Conservation (phyloP, 352 stramenopile genomes). For the Pythium monospermum region DNA sequence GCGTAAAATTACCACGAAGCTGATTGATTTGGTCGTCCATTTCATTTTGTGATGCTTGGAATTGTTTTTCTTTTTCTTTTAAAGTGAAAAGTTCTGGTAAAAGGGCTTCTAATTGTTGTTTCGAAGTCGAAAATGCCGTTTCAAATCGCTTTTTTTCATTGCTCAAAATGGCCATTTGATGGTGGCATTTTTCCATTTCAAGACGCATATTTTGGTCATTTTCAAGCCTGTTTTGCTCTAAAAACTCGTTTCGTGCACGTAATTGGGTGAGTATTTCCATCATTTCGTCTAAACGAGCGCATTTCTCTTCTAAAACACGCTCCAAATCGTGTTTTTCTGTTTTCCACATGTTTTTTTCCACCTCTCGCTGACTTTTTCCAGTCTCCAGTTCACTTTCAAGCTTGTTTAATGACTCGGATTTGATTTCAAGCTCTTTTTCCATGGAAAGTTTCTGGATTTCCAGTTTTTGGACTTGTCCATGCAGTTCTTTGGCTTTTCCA, state of each 20-base stretch:
- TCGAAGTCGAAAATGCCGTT: conserved; percentile 17
- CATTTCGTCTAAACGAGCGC: conserved; percentile 50
- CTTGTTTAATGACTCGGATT: conserved; percentile 12
- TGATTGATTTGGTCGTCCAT: conserved; percentile 26
- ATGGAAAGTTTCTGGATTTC: conserved; percentile 6
- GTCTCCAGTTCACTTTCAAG: conserved; percentile 26
- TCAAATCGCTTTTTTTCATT: conserved; percentile 42
- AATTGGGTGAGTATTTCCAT: conserved; percentile 58
- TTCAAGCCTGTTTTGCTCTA: conserved; percentile 39
- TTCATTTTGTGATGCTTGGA: conserved; percentile 24
- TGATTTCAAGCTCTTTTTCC: conserved; percentile 18
- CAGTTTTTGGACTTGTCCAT: conserved; percentile 25
- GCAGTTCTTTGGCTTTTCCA: conserved; percentile 22
- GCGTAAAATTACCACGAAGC: conserved; percentile 19
- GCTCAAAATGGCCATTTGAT: conserved; percentile 25
- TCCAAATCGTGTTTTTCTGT: conserved; percentile 29
- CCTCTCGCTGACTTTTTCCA: conserved; percentile 14
- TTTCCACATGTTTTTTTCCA: conserved; percentile 28
- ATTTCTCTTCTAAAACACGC: conserved; percentile 42
- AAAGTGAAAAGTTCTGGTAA: conserved; percentile 24
- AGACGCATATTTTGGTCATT: conserved; percentile 31
- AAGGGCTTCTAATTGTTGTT: conserved; percentile 28
- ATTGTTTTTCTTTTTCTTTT: conserved; percentile 31
- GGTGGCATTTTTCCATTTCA: conserved; percentile 39
- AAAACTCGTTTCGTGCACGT: conserved; percentile 36